Conservation (phyloP, 495 filamentous ascomycete species). For the Penicillium silybi region DNA sequence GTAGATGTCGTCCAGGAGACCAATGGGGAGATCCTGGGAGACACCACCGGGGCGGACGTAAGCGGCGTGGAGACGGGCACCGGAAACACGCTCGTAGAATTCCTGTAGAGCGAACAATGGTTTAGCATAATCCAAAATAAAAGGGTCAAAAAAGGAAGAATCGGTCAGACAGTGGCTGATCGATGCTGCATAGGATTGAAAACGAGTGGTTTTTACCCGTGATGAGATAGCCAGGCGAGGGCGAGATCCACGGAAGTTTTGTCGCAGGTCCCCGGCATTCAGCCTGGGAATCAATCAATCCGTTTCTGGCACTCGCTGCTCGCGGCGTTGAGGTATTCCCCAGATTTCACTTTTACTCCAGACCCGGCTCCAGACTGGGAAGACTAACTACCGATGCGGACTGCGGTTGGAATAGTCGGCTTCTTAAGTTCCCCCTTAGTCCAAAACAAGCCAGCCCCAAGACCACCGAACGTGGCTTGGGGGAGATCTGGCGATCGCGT, state of each 20-base stretch:
- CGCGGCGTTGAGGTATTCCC: constrained; percentile 2
- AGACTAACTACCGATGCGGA: neutral
- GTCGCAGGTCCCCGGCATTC: constrained; percentile 24
- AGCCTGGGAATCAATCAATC: constrained; percentile 21
- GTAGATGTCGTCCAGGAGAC: constrained; percentile 98
- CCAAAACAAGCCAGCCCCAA: neutral
- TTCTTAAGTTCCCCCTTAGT: neutral
- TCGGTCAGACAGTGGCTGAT: neutral
- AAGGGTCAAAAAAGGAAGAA: too few species aligned
- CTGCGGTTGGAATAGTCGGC: neutral
- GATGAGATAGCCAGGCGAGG: neutral
- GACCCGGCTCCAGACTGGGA: neutral
- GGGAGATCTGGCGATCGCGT: constrained; percentile 3
- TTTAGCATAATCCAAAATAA: neutral
- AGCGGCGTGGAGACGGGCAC: constrained; percentile 95
- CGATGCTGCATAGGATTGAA: neutral
- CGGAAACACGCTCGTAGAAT: constrained; percentile 99
- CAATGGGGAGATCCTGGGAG: constrained; percentile 88
- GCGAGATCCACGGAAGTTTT: constrained; percentile 14
- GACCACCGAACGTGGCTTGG: constrained; percentile 10
- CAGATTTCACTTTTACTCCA: neutral
- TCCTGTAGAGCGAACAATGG: constrained; percentile 53
- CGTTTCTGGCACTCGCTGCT: constrained; percentile 19
- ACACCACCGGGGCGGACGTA: constrained; percentile 98
- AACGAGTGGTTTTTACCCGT: neutral